Evolutionary conservation across 169 alveolate genomes (phyloP), one percentile per base, ranked within the genome.

Genomic region (Plasmodium yoelii): DNA sequence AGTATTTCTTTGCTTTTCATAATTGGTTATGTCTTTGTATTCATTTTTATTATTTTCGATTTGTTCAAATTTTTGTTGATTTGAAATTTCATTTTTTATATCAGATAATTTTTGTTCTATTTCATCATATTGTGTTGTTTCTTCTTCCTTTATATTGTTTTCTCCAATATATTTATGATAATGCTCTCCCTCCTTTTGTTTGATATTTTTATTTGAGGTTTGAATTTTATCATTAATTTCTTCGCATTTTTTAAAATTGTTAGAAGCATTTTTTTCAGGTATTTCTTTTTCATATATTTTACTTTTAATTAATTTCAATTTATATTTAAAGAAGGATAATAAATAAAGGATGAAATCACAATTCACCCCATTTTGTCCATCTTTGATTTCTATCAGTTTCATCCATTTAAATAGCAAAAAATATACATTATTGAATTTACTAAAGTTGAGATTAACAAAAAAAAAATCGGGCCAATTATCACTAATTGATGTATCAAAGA

Each of bases 291-390:
- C 46, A 59, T 80, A 67, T 9, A 80, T 53, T 67, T 80, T 59
- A 0, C 13, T 65, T 61, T 80, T 80, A 24, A 61, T 34, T 18
- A 55, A 18, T 49, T 69, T 47, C 18, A 80, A 53, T 55, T 80
- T 80, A 47, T 80, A 60, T 46, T 51, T 65, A 69, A 67, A 51
- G 53, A 80, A 80, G 61, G 90, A 80, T 26, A 80, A 53, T 67
- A 80, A 65, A 69, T 53, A 80, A 39, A 80, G 70, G 18, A 80
- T 80, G 56, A 80, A 80, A 80, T 80, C 90, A 55, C 90, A 80
- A 18, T 47, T 80, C 5, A 56, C 90, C 18, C 15, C 64, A 53
- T 59, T 80, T 49, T 12, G 46, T n/a, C 24, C 19, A 53, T 53
- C 75, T 67, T 80, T 80, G 46, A 80, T 80, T 67, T 80, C 73